Percentiles rank a stretch among this genome's conserved stretches.
phyloP scores from a whole-genome alignment of 257 asterid genomes.

The Perilla frutescens region DNA sequence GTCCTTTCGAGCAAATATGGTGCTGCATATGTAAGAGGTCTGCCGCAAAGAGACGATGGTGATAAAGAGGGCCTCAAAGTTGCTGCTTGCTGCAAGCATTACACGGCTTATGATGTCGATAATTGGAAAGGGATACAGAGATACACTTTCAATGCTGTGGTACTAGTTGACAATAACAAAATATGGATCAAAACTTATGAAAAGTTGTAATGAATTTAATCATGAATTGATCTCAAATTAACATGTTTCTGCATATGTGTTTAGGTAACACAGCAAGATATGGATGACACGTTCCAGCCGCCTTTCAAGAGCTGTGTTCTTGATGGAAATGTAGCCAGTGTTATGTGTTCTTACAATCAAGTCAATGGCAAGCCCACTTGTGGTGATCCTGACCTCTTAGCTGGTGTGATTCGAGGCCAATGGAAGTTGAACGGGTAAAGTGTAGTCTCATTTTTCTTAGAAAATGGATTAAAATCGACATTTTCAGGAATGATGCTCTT shows the following conservation, averaged over 20 bases:
- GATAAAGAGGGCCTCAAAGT: conserved; percentile 64
- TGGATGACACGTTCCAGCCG: conserved; percentile 93
- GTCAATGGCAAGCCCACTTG: conserved; percentile 91
- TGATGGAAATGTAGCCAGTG: conserved; percentile 96
- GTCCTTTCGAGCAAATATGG: conserved; percentile 60
- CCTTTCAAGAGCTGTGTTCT: conserved; percentile 94
- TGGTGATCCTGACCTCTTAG: conserved; percentile 74
- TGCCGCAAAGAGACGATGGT: conserved; percentile 75
- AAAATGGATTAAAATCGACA: not conserved
- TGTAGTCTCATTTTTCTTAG: not conserved
- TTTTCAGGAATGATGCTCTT: not conserved
- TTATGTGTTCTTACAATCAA: conserved; percentile 95
- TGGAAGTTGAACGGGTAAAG: conserved; percentile 88
- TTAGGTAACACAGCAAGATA: conserved; percentile 87
- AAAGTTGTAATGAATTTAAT: no score
- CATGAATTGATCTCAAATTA: no score
- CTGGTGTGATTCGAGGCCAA: conserved; percentile 77
- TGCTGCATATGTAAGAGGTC: conserved; percentile 60
- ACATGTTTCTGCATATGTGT: not conserved
- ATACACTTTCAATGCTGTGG: conserved; percentile 77
- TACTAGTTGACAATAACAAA: conserved; percentile 24
- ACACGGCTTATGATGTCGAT: conserved; percentile 81
- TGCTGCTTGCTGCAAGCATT: conserved; percentile 78
- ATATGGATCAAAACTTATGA: no score
- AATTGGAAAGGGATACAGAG: conserved; percentile 73